Conservation (phyloP, 2,329 filamentous ascomycete genomes). For the Sporothrix euskadiensis region DNA sequence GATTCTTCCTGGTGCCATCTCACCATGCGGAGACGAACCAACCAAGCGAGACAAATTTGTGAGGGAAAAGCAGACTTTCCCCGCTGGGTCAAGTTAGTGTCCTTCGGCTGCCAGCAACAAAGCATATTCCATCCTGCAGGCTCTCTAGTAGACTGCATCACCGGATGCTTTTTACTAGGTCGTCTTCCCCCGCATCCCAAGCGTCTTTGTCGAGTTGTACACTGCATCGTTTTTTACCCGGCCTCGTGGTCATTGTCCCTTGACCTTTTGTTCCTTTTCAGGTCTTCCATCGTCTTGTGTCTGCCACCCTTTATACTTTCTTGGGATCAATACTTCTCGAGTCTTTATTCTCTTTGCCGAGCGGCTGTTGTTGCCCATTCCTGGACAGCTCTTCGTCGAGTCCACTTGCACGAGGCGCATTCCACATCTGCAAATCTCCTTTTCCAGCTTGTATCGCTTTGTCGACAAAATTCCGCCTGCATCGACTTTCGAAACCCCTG, state of each 20-base stretch:
- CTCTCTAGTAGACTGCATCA: not conserved
- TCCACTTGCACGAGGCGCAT: not conserved
- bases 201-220: not conserved
- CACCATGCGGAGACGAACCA: not conserved
- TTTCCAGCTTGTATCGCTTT: not conserved
- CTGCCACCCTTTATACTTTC: not conserved
- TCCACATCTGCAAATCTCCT: not conserved
- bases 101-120: not conserved
- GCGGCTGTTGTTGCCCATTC: not conserved
- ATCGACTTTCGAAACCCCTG: not conserved
- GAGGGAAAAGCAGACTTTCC: not conserved
- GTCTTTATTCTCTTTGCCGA: not conserved
- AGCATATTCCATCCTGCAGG: not conserved
- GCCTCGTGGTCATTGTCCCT: not conserved
- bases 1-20: not conserved
- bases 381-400: not conserved
- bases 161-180: not conserved
- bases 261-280: not conserved
- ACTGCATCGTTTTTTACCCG: not conserved
- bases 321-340: not conserved
- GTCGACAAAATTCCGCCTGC: not conserved
- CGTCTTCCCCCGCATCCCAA: not conserved
- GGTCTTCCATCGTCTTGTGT: not conserved
- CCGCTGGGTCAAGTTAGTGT: slow-evolving; percentile 3
- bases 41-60: not conserved